Conservation (phyloP, 495 filamentous ascomycete species). For the Amniculicola lignicola region DNA sequence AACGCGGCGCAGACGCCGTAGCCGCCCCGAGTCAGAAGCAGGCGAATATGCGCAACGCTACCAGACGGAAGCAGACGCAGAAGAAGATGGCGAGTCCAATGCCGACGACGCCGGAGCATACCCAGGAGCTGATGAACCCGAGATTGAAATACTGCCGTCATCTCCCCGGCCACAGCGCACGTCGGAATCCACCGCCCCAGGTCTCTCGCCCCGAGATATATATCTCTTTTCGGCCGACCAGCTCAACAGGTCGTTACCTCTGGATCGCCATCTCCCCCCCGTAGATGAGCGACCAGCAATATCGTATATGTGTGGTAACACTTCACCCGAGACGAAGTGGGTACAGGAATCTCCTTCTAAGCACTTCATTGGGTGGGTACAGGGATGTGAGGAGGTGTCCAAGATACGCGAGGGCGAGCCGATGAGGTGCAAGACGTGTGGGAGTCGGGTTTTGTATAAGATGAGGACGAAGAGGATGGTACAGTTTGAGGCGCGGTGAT, state of each 20-base stretch:
- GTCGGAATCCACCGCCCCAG: too few species aligned
- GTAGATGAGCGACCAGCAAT: too few species aligned
- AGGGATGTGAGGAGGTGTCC: neutral
- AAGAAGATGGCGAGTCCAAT: neutral
- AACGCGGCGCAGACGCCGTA: too few species aligned
- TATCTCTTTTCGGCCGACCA: neutral
- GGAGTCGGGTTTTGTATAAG: constrained; percentile 2
- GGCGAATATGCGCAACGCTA: neutral
- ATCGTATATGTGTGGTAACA: neutral
- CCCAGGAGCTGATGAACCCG: too few species aligned
- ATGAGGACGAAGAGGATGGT: constrained; percentile 14
- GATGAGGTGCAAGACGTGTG: constrained; percentile 8
- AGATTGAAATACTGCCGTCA: too few species aligned
- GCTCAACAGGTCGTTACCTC: neutral
- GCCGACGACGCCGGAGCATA: too few species aligned
- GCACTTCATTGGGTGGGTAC: neutral
- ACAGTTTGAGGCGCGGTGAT: constrained; percentile 10
- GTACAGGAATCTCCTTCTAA: neutral
- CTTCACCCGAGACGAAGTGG: neutral
- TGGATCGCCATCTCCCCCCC: neutral
- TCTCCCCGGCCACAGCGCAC: too few species aligned
- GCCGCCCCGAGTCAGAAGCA: neutral
- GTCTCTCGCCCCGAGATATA: neutral
- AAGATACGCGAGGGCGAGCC: neutral
- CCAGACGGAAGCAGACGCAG: neutral